Percentiles rank a stretch among this genome's conserved stretches.
These are phyloP conservation scores for Lepidium africanum DNA, from an alignment of 345 rosid genomes.

Conservation along the genomic window DNA sequence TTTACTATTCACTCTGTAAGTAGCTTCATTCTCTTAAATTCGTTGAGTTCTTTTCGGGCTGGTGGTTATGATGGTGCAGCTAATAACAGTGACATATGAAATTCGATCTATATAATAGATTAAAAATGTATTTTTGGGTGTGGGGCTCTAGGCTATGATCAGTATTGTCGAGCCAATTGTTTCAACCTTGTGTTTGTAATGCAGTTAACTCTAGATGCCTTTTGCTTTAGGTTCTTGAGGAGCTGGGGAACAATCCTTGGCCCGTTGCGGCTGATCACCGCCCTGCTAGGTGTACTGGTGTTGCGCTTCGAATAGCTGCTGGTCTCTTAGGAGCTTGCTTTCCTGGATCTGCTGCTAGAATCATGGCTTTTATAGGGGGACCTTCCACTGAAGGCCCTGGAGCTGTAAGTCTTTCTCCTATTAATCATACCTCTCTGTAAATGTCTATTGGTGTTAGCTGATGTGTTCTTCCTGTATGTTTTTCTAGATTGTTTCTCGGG, in stretches of 20 bases:
- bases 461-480: neutral
- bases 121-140: too few relatives aligned
- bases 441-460: neutral
- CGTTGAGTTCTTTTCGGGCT: too few relatives aligned
- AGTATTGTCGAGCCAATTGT: too few relatives aligned
- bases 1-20: conserved; percentile 70
- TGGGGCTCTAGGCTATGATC: too few relatives aligned
- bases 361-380: conserved; percentile 94
- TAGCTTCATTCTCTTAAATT: neutral
- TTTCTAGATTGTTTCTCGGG: conserved; percentile 73
- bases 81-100: too few relatives aligned
- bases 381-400: conserved; percentile 87
- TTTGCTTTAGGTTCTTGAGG: conserved; percentile 57
- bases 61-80: too few relatives aligned
- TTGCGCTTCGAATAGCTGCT: conserved; percentile 88
- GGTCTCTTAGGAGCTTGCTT: conserved; percentile 82
- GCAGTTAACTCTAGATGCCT: neutral
- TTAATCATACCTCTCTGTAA: neutral
- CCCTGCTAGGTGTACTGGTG: conserved; percentile 75
- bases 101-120: too few relatives aligned
- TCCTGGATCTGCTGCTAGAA: conserved; percentile 94
- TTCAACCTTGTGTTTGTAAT: neutral
- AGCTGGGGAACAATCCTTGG: conserved; percentile 87
- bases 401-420: conserved; percentile 45
- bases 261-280: conserved; percentile 64